Conservation (phyloP, 192 early-diverging fungal genomes). For the Entophlyctis luteolus region DNA sequence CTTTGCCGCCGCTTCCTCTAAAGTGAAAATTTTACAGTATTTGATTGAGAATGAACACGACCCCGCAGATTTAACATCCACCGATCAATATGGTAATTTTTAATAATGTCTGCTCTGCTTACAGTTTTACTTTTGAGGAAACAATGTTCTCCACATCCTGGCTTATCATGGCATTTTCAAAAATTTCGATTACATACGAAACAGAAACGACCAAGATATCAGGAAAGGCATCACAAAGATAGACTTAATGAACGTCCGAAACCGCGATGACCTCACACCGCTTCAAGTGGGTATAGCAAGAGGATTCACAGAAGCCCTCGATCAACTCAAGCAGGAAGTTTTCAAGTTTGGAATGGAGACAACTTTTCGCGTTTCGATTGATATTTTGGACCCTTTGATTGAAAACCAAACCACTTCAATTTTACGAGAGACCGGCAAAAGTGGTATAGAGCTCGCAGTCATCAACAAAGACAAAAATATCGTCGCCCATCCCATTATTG, state of each 20-base stretch:
- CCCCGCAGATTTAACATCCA: constrained; percentile 10
- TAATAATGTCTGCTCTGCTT: too few relatives aligned
- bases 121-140: too few relatives aligned
- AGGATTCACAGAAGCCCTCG: not conserved
- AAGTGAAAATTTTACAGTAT: constrained; percentile 12
- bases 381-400: constrained; percentile 11
- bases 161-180: constrained; percentile 20
- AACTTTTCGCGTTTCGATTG: constrained; percentile 9
- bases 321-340: not conserved
- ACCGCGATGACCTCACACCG: constrained; percentile 14
- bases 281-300: constrained; percentile 3
- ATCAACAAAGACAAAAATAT: constrained; percentile 22
- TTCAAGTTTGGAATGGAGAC: constrained; percentile 18
- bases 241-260: constrained; percentile 4
- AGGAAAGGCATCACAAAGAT: not conserved
- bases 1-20: constrained; percentile 7
- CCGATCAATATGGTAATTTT: constrained; percentile 20
- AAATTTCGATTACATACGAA: not conserved
- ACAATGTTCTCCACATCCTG: constrained; percentile 34
- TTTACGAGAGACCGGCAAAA: not conserved
- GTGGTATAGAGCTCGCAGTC: constrained; percentile 14
- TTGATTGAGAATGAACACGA: constrained; percentile 26
- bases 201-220: not conserved
- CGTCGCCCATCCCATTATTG: constrained; percentile 18
- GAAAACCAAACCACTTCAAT: not conserved